These are phyloP conservation scores for Cercospora brassicicola DNA, from an alignment of 2,329 filamentous ascomycete species.

Conservation along the genomic window DNA sequence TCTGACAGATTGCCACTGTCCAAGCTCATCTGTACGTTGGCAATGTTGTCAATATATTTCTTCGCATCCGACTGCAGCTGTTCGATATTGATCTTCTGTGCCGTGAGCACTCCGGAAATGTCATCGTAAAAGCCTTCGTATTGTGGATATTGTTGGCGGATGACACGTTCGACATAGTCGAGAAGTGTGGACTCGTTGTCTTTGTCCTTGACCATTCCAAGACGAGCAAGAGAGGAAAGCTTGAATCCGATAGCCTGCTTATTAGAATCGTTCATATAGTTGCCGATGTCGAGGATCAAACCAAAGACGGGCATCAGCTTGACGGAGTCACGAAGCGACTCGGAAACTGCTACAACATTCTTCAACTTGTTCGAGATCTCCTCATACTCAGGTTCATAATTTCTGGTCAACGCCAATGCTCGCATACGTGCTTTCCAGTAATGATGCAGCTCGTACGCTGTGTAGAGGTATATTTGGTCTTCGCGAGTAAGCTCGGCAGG, in stretches of 20 bases:
- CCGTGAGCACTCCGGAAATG: conserved; percentile 72
- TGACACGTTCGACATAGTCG: conserved; percentile 93
- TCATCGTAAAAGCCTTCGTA: conserved; percentile 89
- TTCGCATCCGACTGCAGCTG: conserved; percentile 83
- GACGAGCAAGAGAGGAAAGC: conserved; percentile 83
- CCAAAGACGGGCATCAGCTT: conserved; percentile 94
- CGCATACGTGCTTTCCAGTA: conserved; percentile 99
- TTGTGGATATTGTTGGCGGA: conserved; percentile 92
- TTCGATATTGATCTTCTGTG: conserved; percentile 93
- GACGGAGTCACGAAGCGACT: conserved; percentile 86
- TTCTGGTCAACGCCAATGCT: conserved; percentile 79
- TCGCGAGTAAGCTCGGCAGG: conserved; percentile 85
- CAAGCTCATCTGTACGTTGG: conserved; percentile 86
- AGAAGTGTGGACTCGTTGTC: conserved; percentile 97
- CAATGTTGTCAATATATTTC: conserved; percentile 91
- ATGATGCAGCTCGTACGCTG: conserved; percentile 89
- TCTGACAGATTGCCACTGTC: conserved; percentile 94
- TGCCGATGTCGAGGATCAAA: conserved; percentile 94
- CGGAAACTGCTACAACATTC: conserved; percentile 82
- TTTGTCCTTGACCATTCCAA: conserved; percentile 98
- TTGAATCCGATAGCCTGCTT: conserved; percentile 99
- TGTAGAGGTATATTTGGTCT: conserved; percentile 92
- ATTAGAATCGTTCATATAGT: conserved; percentile 99
- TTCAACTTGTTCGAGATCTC: conserved; percentile 83
- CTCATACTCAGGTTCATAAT: conserved; percentile 85